Conservation (phyloP, 306 rosid species). For the Gastrolobium villosum region DNA sequence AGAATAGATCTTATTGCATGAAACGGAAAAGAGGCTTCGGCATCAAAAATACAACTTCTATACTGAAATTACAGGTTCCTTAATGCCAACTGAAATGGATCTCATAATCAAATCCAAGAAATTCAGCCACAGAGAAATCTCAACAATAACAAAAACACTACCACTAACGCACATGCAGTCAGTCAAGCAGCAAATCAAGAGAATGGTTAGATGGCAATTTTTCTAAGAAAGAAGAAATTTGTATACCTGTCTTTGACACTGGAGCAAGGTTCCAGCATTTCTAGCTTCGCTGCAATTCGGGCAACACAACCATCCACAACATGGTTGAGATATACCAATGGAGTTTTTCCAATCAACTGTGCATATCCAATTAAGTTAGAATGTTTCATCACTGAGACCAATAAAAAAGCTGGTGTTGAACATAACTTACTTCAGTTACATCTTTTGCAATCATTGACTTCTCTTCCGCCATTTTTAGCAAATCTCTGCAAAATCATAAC, state of each 20-base stretch:
- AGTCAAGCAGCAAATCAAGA: not conserved
- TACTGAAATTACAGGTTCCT: not conserved
- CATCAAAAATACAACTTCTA: not conserved
- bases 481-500: conserved; percentile 43
- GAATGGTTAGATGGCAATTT: not conserved
- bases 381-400: not conserved
- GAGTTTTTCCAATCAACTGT: conserved; percentile 82
- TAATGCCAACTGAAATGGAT: conserved; percentile 16
- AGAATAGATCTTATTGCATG: conserved; percentile 18
- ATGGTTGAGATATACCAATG: conserved; percentile 82
- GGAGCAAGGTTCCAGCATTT: conserved; percentile 90
- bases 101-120: not conserved
- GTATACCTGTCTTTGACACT: conserved; percentile 83
- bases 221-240: conserved; percentile 12
- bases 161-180: not conserved
- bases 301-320: conserved; percentile 74
- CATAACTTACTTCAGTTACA: conserved; percentile 74
- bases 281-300: conserved; percentile 77
- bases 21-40: not conserved
- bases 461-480: conserved; percentile 71
- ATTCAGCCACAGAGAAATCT: not conserved
- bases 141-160: not conserved
- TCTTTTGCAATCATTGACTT: conserved; percentile 76
- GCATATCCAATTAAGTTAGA: conserved; percentile 17
- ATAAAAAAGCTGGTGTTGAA: not conserved